A percentile compares a stretch with the other conserved stretches of the same genome.
Evolutionary conservation across 2,329 filamentous ascomycete genomes (phyloP).

Genomic region (Uncinocarpus reesii): DNA sequence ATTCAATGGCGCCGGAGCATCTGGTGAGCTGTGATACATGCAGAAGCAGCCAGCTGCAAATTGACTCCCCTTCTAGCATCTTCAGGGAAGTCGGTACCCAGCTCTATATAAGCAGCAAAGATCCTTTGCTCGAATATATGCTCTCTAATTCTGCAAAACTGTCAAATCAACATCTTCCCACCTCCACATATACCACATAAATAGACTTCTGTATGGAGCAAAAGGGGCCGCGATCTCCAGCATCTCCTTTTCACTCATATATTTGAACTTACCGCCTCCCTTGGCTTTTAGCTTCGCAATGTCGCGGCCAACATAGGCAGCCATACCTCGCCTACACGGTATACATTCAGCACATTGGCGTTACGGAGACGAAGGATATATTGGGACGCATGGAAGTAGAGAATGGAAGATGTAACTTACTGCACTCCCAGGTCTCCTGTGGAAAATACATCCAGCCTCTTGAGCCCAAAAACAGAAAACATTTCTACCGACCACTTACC

Average conservation of each 20-base stretch:
- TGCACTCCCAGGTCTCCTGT: slow-evolving; percentile 89
- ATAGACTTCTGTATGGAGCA: slow-evolving; percentile 74
- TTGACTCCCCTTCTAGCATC: background rate
- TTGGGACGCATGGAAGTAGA: background rate
- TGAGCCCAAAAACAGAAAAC: slow-evolving; percentile 94
- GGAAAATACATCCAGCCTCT: slow-evolving; percentile 86
- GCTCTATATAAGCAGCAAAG: background rate
- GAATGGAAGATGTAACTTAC: slow-evolving; percentile 35
- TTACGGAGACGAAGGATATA: background rate
- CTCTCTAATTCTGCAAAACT: slow-evolving; percentile 31
- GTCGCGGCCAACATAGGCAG: slow-evolving; percentile 71
- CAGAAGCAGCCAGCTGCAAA: too few species aligned
- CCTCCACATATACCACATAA: slow-evolving; percentile 99
- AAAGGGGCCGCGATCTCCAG: slow-evolving; percentile 68
- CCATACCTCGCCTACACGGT: slow-evolving; percentile 61
- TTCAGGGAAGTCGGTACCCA: background rate
- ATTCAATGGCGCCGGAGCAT: too few species aligned
- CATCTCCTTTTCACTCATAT: slow-evolving; percentile 94
- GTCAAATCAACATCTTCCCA: slow-evolving; percentile 66
- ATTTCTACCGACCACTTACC: slow-evolving; percentile 93
- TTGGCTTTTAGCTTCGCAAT: slow-evolving; percentile 71
- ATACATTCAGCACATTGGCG: slow-evolving; percentile 7
- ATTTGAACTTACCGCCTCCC: slow-evolving; percentile 88
- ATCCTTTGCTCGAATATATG: too few species aligned
- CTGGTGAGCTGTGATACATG: too few species aligned